Base-by-base conservation (phyloP, 2,329 filamentous ascomycete species). In the Pyricularia grisea region DNA sequence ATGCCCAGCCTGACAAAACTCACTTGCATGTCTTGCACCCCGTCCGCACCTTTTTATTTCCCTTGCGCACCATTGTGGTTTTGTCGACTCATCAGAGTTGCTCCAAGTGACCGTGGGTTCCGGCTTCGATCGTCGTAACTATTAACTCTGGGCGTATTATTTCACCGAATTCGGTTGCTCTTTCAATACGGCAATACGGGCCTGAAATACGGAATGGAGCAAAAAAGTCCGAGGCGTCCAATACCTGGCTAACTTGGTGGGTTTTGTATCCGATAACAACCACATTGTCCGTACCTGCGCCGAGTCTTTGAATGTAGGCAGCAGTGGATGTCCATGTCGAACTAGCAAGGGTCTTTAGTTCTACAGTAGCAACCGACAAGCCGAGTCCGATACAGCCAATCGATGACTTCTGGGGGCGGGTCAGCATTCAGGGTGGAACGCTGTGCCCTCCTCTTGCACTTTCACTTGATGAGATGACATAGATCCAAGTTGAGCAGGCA, bases 21-120 rank as follows among this genome's bases (percentile, higher is more conserved):
- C 42, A 69, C 68, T 69, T 69, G 68, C 68, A 69, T 61, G 68
- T 69, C n/a, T 66, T 66, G n/a, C 68, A 69, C 4, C 68, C 68
- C 17, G 68, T 67, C 60, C 58, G 61, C 33, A 69, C 68, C 28
- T 69, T 69, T 42, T 68, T 68, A 31, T 33, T 68, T 31, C 67
- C 67, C 50, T 68, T 68, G 50, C 67, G 50, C 20, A 42, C 55
- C 67, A 68, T 68, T 11, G 1, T 27, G 17, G 9, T 25, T 25
- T 42, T 31, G 65, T 12, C 2, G 3, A 17, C 33, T 17, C 3
- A 12, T 17, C 33, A 17, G 14, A 36, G 3, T 55, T n/a, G 17
- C 20, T 9, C 11, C n/a, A 55, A 7, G 17, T 7, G 20, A n/a
- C 17, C n/a, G 20, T 55, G 20, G 17, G 42, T n/a, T 10, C 20